Conservation (phyloP, 768 basidiomycete genomes). For the Boletus tomentosulus region DNA sequence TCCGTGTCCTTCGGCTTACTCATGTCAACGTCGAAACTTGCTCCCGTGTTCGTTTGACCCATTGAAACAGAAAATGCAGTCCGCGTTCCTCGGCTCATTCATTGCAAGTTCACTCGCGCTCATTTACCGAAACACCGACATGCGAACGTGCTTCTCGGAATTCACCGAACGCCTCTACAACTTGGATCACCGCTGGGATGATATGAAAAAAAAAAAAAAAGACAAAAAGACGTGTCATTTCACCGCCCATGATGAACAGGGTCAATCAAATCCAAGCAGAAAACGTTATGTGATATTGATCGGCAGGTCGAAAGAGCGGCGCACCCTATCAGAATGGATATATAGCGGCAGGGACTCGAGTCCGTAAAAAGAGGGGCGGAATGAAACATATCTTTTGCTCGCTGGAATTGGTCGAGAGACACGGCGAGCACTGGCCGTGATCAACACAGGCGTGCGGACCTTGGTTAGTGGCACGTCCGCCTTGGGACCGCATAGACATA, state of each 20-base stretch:
- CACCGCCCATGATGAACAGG: neutral
- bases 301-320: neutral
- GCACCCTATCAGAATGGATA: neutral
- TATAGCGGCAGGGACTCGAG: constrained; percentile 1
- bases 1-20: neutral
- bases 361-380: neutral
- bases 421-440: neutral
- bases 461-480: neutral
- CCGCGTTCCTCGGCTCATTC: neutral
- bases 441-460: neutral
- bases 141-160: neutral
- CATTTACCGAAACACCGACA: too few species aligned
- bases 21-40: too few species aligned
- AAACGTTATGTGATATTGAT: neutral
- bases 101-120: neutral
- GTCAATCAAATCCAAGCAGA: neutral
- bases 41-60: neutral
- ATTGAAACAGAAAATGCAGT: neutral
- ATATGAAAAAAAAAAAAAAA: neutral
- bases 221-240: neutral
- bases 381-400: neutral
- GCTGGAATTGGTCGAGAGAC: too few species aligned
- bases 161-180: neutral
- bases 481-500: neutral
- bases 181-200: too few species aligned